Evolutionary conservation across 2,329 filamentous ascomycete genomes (phyloP), one percentile per base, ranked within the genome.

Genomic region (Exophiala calicioides): DNA sequence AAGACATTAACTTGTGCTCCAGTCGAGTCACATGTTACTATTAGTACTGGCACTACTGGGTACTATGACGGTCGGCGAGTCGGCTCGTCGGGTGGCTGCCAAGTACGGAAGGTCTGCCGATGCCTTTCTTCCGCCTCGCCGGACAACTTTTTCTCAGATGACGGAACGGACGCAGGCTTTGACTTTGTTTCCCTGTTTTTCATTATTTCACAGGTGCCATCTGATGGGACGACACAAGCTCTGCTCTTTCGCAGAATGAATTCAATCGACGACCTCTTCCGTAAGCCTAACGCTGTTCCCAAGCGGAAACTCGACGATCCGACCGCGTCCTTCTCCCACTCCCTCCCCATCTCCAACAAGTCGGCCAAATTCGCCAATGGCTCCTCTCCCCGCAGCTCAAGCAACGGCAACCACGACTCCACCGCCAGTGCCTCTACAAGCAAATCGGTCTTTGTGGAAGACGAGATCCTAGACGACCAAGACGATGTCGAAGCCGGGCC

Each of bases 401-500:
- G 26, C 3, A 47, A 39, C 40, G 34, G 36, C 35, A 12, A 8
- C 13, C 23, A 13, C 5, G 35, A 38, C 5, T 37, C 32, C 16
- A 13, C 33, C 31, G 34, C 50, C 37, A 44, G 47, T 27, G 27
- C 24, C 5, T 51, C 46, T 10, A 34, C 31, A 9, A 41, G 46
- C 31, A 54, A 50, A 32, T n/a, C 42, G 24, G 47, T 50, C 20
- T 48, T 44, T 10, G 55, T 53, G 6, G 40, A 55, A 42, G 57
- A 58, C 34, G 55, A 59, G 34, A 27, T 31, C 9, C 44, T 44
- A 27, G 73, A 72, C 9, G 55, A 61, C 4, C 68, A 68, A 13
- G 74, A 75, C 27, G 74, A 73, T 16, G 67, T 67, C 20, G 69
- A 70, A 51, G 74, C 78, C 2, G 78, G 77, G 0, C 77, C 77